phyloP scores from a whole-genome alignment of 768 basidiomycete genomes.

The Suillus subalutaceus region DNA sequence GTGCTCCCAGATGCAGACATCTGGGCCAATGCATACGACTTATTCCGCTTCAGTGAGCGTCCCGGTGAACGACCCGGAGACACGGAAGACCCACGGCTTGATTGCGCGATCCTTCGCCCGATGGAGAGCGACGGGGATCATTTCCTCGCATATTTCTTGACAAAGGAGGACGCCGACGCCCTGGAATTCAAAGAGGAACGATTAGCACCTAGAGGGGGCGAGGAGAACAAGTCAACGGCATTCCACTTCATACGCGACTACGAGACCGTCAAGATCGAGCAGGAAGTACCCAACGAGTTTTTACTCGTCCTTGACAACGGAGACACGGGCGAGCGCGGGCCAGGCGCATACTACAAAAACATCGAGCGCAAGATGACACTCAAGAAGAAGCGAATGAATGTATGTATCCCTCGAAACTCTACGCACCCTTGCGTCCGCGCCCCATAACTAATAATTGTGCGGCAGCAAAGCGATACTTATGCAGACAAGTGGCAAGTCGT shows the following conservation, averaged over 20 bases:
- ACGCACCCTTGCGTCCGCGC: neutral
- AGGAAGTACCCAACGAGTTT: constrained; percentile 85
- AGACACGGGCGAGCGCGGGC: constrained; percentile 45
- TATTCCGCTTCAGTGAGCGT: constrained; percentile 84
- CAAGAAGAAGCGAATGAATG: constrained; percentile 83
- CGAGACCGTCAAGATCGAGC: constrained; percentile 84
- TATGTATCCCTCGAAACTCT: constrained; percentile 39
- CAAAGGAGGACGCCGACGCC: constrained; percentile 74
- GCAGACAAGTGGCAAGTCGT: constrained; percentile 85
- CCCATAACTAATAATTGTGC: constrained; percentile 6
- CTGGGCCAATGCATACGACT: constrained; percentile 88
- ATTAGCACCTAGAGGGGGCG: constrained; percentile 48
- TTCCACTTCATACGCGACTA: constrained; percentile 85
- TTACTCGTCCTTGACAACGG: constrained; percentile 74
- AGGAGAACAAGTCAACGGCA: constrained; percentile 63
- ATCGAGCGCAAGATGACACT: constrained; percentile 87
- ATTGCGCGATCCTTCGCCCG: constrained; percentile 84
- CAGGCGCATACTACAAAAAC: constrained; percentile 87
- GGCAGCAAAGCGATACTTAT: constrained; percentile 69
- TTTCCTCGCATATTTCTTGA: constrained; percentile 84
- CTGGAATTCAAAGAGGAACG: constrained; percentile 65
- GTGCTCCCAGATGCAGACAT: constrained; percentile 83
- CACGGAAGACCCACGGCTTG: constrained; percentile 75
- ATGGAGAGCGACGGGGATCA: constrained; percentile 90
- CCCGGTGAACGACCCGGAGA: constrained; percentile 79